Base-by-base conservation (phyloP, 2,329 filamentous ascomycete genomes). In the Ophiostoma sp. region DNA sequence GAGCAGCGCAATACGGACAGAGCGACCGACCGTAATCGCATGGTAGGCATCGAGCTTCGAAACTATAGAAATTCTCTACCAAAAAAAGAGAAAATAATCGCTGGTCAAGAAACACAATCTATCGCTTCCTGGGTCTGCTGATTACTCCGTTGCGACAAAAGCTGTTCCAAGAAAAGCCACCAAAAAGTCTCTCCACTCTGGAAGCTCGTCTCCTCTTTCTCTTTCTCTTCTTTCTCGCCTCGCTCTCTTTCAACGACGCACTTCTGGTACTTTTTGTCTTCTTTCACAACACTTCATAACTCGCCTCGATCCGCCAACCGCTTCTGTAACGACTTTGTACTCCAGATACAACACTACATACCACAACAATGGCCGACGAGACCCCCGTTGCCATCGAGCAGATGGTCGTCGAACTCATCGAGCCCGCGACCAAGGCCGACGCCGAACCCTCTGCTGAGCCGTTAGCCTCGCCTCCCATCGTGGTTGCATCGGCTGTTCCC, bases 361-460 rank as follows among this genome's bases (percentile, higher is more conserved):
- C 10, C 11, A 62, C 20, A 7, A 71, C 68, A 35, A 74, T 74
- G 73, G 68, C 72, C 35, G 73, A 74, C 71, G 35, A 65, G 33
- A 65, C n/a, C 8, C 62, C 62, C 62, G 35, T 39, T 11, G 20
- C 62, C 33, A 35, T 65, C 35, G 33, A 65, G 62, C 62, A 65
- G 35, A 23, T 65, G 62, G 62, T 65, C 62, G 62, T 65, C 62
- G 62, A 41, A 6, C 11, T 39, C 20, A 35, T 65, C 62, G 35
- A 65, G 35, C 62, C 62, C 20, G 62, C 33, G 35, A 68, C 44
- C 33, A 44, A 36, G 67, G 67, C 54, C 60, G 68, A 69, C 23
- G 66, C 41, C 62, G 13, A 41, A 44, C 11, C 64, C 20, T 33
- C 70, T 39, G 57, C 70, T 11, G 44, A 57, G 52, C 52, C 52